Percentiles rank a stretch among this genome's conserved stretches.
These are phyloP conservation scores for Goffeauzyma gilvescens DNA, from an alignment of 768 basidiomycete species.

Conservation along the genomic window DNA sequence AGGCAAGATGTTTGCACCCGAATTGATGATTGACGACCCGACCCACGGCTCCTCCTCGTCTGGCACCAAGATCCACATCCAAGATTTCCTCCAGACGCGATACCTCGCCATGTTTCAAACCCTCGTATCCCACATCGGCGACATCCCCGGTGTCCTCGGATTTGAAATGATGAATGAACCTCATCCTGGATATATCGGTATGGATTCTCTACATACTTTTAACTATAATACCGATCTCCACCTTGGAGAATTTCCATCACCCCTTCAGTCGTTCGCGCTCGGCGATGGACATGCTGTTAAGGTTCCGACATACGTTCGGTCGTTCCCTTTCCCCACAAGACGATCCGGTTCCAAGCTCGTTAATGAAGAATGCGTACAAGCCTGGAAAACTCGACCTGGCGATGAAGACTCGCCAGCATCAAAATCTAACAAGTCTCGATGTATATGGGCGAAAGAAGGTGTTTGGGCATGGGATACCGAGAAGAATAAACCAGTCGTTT, in stretches of 20 bases:
- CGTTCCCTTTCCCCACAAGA: constrained; percentile 63
- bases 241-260: constrained; percentile 49
- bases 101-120: constrained; percentile 60
- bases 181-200: constrained; percentile 73
- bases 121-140: constrained; percentile 49
- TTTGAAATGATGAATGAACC: constrained; percentile 96
- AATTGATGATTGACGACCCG: constrained; percentile 36
- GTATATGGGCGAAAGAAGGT: constrained; percentile 78
- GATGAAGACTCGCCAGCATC: too few species aligned
- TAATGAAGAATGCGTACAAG: constrained; percentile 13
- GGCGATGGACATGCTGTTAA: constrained; percentile 57
- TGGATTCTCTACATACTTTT: constrained; percentile 58
- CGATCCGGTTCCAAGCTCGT: constrained; percentile 42
- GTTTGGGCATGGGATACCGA: constrained; percentile 74
- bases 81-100: constrained; percentile 61
- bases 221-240: constrained; percentile 93
- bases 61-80: constrained; percentile 38
- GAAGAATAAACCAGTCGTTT: constrained; percentile 49
- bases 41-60: background rate
- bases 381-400: constrained; percentile 38
- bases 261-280: constrained; percentile 77
- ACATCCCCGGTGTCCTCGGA: constrained; percentile 61
- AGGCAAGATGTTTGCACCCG: constrained; percentile 67
- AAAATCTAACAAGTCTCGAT: constrained; percentile 36
- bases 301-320: constrained; percentile 62